Evolutionary conservation across 352 stramenopile species (phyloP).

Genomic region (Phytophthora sp.): DNA sequence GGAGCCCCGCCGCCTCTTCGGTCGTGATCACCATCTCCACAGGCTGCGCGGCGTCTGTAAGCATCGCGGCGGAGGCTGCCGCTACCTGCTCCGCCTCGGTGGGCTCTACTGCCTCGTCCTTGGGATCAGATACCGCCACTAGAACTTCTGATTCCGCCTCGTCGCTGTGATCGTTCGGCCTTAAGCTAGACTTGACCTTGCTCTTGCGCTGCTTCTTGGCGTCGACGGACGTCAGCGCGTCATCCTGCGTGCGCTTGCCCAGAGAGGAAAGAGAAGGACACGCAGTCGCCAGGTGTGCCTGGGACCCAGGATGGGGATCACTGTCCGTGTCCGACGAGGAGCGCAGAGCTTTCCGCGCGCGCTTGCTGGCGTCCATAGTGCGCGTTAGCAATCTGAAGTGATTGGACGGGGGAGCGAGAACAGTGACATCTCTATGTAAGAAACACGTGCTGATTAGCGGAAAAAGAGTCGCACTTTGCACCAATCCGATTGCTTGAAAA

Average conservation of each 20-base stretch:
- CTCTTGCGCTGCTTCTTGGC: slow-evolving; percentile 29
- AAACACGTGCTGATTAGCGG: no score
- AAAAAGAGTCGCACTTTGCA: not conserved
- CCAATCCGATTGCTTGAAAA: slow-evolving; percentile 30
- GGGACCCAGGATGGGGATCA: no score
- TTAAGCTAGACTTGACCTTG: slow-evolving; percentile 3
- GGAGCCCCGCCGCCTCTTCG: slow-evolving; percentile 25
- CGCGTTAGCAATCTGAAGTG: slow-evolving; percentile 29
- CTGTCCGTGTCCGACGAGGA: slow-evolving; percentile 23
- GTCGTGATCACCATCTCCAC: slow-evolving; percentile 25
- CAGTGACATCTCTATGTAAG: slow-evolving; percentile 52
- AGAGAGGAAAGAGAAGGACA: slow-evolving; percentile 13
- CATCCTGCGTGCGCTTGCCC: slow-evolving; percentile 14
- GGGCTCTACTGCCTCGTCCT: not conserved
- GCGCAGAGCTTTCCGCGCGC: slow-evolving; percentile 21
- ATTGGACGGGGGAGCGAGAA: slow-evolving; percentile 41
- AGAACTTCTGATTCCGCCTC: slow-evolving; percentile 13
- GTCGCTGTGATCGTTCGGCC: not conserved
- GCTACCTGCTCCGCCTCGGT: not conserved
- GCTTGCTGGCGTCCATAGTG: slow-evolving; percentile 32
- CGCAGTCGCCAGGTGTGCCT: not conserved
- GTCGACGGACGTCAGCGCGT: slow-evolving; percentile 4
- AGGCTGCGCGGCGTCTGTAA: slow-evolving; percentile 4
- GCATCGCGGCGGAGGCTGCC: not conserved
- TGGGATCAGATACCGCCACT: slow-evolving; percentile 16